phyloP scores from a whole-genome alignment of 176 grass and related monocot species.

The barley (Hordeum vulgare) region DNA sequence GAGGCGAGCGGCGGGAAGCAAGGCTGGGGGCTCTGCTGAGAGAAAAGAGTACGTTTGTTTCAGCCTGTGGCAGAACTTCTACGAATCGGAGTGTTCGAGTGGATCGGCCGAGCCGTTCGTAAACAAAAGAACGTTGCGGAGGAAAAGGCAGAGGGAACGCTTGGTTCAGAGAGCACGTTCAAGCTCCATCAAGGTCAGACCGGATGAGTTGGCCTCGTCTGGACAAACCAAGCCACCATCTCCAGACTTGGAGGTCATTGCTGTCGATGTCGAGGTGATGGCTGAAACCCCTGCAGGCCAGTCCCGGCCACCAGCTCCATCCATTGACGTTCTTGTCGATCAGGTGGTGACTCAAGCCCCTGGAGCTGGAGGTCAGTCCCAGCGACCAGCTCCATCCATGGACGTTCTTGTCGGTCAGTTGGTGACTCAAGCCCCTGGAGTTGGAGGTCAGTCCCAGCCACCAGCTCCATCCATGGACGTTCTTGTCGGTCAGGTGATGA shows the following conservation, averaged over 20 bases:
- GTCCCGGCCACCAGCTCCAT: not conserved
- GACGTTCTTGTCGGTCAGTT: not conserved
- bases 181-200: not conserved
- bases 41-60: constrained; percentile 31
- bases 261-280: not conserved
- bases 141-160: constrained; percentile 26
- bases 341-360: not conserved
- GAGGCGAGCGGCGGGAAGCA: not conserved
- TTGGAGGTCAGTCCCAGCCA: not conserved
- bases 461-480: no score
- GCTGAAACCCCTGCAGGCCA: not conserved
- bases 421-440: not conserved
- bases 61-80: constrained; percentile 45
- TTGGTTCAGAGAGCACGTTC: not conserved
- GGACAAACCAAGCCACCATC: no score
- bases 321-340: not conserved
- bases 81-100: constrained; percentile 52
- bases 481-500: not conserved
- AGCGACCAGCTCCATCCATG: constrained; percentile 5
- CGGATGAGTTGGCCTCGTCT: not conserved
- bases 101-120: constrained; percentile 47
- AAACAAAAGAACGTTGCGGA: constrained; percentile 61
- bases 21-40: not conserved
- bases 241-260: no score
- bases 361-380: not conserved